These are phyloP conservation scores for Russula sp. DNA, from an alignment of 768 basidiomycete species.

Conservation along the genomic window DNA sequence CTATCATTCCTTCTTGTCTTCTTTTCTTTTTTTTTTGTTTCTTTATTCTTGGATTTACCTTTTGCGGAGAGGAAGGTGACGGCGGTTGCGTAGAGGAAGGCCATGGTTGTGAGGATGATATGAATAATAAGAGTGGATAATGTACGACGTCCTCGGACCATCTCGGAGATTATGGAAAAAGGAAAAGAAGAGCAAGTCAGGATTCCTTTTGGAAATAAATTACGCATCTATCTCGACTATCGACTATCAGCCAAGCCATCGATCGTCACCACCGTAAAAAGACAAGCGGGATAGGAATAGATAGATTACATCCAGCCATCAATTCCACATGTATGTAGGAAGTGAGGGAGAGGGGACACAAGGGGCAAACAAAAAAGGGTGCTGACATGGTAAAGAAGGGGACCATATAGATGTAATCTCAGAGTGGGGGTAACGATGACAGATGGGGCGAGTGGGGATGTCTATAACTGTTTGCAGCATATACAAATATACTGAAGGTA, in stretches of 20 bases:
- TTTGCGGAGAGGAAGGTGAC: background rate
- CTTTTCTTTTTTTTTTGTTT: background rate
- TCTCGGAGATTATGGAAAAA: background rate
- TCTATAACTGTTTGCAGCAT: constrained; percentile 11
- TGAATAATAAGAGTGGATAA: too few relatives aligned
- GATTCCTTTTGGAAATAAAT: background rate
- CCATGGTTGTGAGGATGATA: background rate
- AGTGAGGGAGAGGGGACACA: background rate
- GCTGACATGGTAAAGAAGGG: background rate
- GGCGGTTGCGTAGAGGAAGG: background rate
- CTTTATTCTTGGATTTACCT: background rate
- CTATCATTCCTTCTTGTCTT: too few relatives aligned
- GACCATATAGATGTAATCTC: background rate
- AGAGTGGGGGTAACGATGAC: constrained; percentile 1
- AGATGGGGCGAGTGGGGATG: constrained; percentile 5
- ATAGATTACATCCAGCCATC: constrained; percentile 10
- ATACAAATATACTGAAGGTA: constrained; percentile 8
- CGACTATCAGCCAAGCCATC: background rate
- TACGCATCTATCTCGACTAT: background rate
- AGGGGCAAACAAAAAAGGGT: background rate
- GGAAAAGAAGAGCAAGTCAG: background rate
- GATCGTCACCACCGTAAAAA: background rate
- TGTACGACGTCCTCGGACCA: background rate
- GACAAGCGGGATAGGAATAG: constrained; percentile 1
- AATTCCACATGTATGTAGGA: background rate